Percentiles rank a stretch among this genome's conserved stretches.
These are phyloP conservation scores for Ambrosia artemisiifolia DNA, from an alignment of 129 eudicot genomes.

Conservation along the genomic window DNA sequence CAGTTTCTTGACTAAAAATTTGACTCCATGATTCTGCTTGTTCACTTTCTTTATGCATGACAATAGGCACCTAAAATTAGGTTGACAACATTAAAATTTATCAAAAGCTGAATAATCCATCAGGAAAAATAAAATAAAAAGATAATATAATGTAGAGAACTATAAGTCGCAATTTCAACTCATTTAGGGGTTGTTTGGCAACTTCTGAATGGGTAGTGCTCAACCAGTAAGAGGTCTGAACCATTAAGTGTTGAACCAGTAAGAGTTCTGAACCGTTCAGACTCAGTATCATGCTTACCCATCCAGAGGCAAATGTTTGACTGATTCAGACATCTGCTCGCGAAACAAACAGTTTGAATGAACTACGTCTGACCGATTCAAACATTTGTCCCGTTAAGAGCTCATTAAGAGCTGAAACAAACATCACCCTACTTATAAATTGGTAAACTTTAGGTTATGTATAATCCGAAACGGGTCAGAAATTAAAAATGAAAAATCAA, in stretches of 20 bases:
- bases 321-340: too few relatives aligned
- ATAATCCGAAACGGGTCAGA: background rate
- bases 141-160: background rate
- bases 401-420: too few relatives aligned
- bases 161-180: background rate
- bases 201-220: too few relatives aligned
- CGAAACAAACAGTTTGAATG: too few relatives aligned
- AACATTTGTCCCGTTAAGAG: too few relatives aligned
- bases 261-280: too few relatives aligned
- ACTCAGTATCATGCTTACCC: too few relatives aligned
- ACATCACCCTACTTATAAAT: background rate
- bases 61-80: constrained; percentile 68
- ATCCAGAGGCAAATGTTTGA: too few relatives aligned
- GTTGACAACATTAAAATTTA: background rate
- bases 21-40: constrained; percentile 90
- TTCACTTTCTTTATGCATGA: constrained; percentile 79
- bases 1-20: constrained; percentile 82
- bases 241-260: too few relatives aligned
- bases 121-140: background rate
- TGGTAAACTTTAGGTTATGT: background rate
- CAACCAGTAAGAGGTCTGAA: too few relatives aligned
- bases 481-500: background rate
- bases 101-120: background rate
- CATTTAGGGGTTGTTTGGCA: too few relatives aligned
- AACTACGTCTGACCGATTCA: too few relatives aligned